These are phyloP conservation scores for Podospora appendiculata DNA, from an alignment of 495 filamentous ascomycete genomes.

Conservation along the genomic window DNA sequence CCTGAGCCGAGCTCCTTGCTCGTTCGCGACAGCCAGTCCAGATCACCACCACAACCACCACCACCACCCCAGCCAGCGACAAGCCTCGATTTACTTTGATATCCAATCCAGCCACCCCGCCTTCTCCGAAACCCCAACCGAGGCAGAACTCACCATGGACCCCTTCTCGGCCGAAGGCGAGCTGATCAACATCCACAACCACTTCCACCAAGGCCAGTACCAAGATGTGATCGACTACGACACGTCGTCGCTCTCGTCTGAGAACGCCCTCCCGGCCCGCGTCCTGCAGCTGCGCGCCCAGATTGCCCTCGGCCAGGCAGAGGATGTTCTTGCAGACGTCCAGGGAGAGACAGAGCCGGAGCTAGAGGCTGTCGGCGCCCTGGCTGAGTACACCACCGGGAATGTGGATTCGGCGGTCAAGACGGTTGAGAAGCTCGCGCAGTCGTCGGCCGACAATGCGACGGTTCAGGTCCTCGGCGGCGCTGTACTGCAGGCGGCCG, in stretches of 20 bases:
- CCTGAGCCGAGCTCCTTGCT: too few species aligned
- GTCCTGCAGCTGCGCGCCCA: conserved; percentile 73
- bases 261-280: conserved; percentile 71
- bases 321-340: conserved; percentile 62
- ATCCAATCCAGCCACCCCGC: not conserved
- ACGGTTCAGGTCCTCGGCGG: conserved; percentile 75
- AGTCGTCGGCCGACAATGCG: conserved; percentile 59
- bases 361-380: conserved; percentile 66
- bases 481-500: conserved; percentile 68
- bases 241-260: conserved; percentile 61
- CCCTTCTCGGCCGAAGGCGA: conserved; percentile 94
- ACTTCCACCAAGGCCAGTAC: conserved; percentile 92
- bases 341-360: conserved; percentile 61
- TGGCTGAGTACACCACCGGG: conserved; percentile 61
- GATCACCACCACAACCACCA: too few species aligned
- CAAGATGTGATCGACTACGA: conserved; percentile 73
- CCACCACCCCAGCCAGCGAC: too few species aligned
- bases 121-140: not conserved
- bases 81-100: too few species aligned
- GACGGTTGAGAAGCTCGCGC: conserved; percentile 57
- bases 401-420: conserved; percentile 53
- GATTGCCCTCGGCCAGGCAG: conserved; percentile 70
- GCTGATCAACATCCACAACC: conserved; percentile 89
- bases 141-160: conserved; percentile 41
- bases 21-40: too few species aligned